A percentile compares a stretch with the other conserved stretches of the same genome.
Conservation (phyloP, 2,329 filamentous ascomycete genomes). For the Parafenestella ontariensis region DNA sequence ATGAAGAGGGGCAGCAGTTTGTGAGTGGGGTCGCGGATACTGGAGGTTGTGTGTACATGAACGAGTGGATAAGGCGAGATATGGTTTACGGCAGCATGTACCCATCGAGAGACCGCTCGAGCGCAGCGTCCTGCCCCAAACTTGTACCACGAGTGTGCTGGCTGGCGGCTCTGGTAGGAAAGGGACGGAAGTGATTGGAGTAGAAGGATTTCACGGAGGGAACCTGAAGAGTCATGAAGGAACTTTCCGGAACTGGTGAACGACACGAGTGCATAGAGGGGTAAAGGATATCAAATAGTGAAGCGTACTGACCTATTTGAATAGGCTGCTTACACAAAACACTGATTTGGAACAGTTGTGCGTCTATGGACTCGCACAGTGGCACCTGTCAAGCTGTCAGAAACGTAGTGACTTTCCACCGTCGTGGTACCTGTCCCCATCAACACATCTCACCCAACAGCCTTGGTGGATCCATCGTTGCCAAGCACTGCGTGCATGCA, state of each 20-base stretch:
- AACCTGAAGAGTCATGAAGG: too few species aligned
- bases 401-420: slow-evolving; percentile 12
- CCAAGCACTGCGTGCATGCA: slow-evolving; percentile 10
- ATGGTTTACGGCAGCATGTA: too few species aligned
- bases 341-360: not conserved
- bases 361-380: slow-evolving; percentile 24
- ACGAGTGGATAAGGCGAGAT: not conserved
- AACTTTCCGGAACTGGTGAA: not conserved
- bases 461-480: slow-evolving; percentile 3
- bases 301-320: not conserved
- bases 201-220: not conserved
- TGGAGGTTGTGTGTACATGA: not conserved
- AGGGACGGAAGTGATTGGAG: not conserved
- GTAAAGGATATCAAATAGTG: slow-evolving; percentile 1
- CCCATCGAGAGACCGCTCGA: not conserved
- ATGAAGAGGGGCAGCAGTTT: not conserved
- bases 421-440: slow-evolving; percentile 14
- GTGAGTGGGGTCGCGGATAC: not conserved
- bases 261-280: not conserved
- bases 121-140: not conserved
- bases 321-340: not conserved
- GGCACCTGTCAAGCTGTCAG: slow-evolving; percentile 28
- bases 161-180: not conserved
- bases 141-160: slow-evolving; percentile 12
- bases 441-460: slow-evolving; percentile 19